Evolutionary conservation across 257 asterid genomes (phyloP).

Genomic region (Thymus mandschuricus): DNA sequence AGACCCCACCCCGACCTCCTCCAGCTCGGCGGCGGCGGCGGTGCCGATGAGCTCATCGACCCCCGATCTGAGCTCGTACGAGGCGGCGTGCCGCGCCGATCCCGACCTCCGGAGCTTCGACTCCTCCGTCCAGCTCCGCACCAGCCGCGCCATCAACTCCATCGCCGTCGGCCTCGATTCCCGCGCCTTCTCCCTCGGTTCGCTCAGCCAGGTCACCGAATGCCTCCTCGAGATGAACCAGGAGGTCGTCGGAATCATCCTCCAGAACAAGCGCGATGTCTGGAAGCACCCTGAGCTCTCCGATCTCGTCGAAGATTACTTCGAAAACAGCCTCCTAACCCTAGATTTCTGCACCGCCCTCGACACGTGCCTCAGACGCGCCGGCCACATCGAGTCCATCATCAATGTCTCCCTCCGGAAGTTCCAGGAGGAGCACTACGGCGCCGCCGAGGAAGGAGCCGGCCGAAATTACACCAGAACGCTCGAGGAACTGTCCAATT

Average conservation of each 20-base stretch:
- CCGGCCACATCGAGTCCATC: constrained; percentile 66
- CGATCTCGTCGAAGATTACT: constrained; percentile 85
- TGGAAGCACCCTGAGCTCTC: constrained; percentile 71
- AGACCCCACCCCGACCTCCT: constrained; percentile 30
- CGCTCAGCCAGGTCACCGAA: constrained; percentile 74
- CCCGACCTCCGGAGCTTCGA: constrained; percentile 73
- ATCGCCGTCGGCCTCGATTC: constrained; percentile 68
- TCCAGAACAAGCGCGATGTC: constrained; percentile 60
- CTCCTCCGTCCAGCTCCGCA: constrained; percentile 59
- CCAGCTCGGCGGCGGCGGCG: constrained; percentile 23
- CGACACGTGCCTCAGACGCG: constrained; percentile 66
- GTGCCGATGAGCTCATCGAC: constrained; percentile 21
- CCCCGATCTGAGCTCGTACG: constrained; percentile 69
- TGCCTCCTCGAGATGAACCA: constrained; percentile 78
- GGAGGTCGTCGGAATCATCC: constrained; percentile 68
- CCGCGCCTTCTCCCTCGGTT: constrained; percentile 75
- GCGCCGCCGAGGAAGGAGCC: constrained; percentile 11
- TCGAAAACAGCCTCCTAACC: constrained; percentile 71
- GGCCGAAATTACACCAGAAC: constrained; percentile 51
- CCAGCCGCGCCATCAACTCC: constrained; percentile 80
- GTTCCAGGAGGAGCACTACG: constrained; percentile 59
- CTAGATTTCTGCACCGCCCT: constrained; percentile 79
- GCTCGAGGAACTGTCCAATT: constrained; percentile 63
- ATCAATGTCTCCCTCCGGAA: constrained; percentile 57
- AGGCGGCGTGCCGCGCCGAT: constrained; percentile 85